These are phyloP conservation scores for Pleurotus eryngii DNA, from an alignment of 768 basidiomycete genomes.

Conservation along the genomic window DNA sequence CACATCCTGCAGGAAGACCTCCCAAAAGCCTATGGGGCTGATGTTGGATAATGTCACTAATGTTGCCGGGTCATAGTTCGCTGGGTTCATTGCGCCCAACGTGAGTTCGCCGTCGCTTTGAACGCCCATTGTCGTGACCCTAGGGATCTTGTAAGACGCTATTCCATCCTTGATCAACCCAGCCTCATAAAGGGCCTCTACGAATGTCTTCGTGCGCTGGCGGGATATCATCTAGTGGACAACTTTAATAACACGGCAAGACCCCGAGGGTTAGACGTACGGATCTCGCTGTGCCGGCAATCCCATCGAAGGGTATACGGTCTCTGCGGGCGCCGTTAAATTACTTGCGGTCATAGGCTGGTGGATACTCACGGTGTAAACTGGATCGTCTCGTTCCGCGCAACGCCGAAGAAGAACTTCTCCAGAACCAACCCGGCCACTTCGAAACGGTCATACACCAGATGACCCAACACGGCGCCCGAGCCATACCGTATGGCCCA, in stretches of 20 bases:
- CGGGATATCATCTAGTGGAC: conserved; percentile 43
- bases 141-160: conserved; percentile 67
- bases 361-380: conserved; percentile 4
- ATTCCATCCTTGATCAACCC: conserved; percentile 52
- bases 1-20: conserved; percentile 47
- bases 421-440: conserved; percentile 2
- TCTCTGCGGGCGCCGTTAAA: conserved; percentile 15
- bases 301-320: conserved; percentile 48
- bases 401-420: conserved; percentile 3
- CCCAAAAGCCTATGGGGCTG: conserved; percentile 61
- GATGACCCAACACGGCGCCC: conserved; percentile 3
- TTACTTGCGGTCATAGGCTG: too few species aligned
- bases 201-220: conserved; percentile 50
- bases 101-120: conserved; percentile 59
- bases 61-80: conserved; percentile 47
- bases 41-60: conserved; percentile 49
- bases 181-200: conserved; percentile 48
- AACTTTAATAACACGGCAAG: too few species aligned
- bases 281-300: conserved; percentile 43
- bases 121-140: conserved; percentile 42
- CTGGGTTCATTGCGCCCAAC: conserved; percentile 52
- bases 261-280: conserved; percentile 9
- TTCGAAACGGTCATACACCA: not conserved
- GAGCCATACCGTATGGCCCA: conserved; percentile 39
- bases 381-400: conserved; percentile 4